Conservation (phyloP, 2,329 filamentous ascomycete genomes). For the Pseudogymnoascus sp. region DNA sequence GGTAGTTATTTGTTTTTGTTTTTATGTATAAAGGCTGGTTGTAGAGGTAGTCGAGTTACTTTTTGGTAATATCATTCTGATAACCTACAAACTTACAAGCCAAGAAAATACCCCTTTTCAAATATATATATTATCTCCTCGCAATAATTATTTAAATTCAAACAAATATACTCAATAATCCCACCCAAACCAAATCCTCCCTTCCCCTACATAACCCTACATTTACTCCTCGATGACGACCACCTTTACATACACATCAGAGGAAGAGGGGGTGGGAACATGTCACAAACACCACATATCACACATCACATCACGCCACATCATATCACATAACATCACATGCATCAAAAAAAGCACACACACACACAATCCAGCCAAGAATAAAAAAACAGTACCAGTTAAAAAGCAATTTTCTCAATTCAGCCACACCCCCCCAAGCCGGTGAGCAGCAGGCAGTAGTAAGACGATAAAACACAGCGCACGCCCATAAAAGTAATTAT, state of each 20-base stretch:
- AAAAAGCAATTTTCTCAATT: slow-evolving; percentile 3
- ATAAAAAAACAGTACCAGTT: background rate
- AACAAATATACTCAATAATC: background rate
- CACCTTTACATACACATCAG: background rate
- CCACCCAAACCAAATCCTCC: too few relatives aligned
- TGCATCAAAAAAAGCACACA: background rate
- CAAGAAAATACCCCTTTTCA: background rate
- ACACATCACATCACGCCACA: background rate
- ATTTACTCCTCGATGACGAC: background rate
- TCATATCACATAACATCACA: background rate
- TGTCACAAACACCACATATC: background rate
- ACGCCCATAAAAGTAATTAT: background rate
- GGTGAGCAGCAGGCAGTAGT: background rate
- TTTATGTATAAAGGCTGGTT: background rate
- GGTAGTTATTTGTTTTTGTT: background rate
- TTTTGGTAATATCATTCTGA: background rate
- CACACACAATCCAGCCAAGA: background rate
- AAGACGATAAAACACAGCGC: background rate
- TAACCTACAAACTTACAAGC: background rate
- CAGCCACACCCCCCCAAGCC: background rate
- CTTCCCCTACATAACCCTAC: background rate
- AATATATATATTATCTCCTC: background rate
- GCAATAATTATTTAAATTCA: background rate
- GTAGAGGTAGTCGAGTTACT: background rate
- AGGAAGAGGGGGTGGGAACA: background rate